phyloP scores from a whole-genome alignment of 805 yeast genomes.

The Pichia heedii region DNA sequence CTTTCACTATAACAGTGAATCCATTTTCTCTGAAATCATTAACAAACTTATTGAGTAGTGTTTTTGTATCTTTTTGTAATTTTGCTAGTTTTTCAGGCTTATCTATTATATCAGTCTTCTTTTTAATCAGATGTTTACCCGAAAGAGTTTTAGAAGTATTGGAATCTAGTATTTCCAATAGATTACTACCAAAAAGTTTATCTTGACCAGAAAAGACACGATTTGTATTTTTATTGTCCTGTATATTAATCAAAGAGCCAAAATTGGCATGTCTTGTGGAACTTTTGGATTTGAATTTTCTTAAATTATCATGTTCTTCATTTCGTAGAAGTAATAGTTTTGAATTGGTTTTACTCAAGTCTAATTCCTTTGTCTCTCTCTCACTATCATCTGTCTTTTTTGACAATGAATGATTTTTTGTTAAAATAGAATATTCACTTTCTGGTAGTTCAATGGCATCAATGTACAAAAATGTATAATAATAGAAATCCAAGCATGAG shows the following conservation, averaged over 20 bases:
- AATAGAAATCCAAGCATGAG: constrained; percentile 60
- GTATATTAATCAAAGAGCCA: constrained; percentile 75
- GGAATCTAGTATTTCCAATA: constrained; percentile 58
- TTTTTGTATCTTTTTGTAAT: constrained; percentile 13
- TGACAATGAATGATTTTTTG: not conserved
- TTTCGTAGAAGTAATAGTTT: constrained; percentile 44
- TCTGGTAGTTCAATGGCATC: constrained; percentile 21
- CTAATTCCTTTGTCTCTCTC: too few relatives aligned
- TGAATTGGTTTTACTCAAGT: constrained; percentile 11
- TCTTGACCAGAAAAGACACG: constrained; percentile 64
- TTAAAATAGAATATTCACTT: not conserved
- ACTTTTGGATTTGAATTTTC: constrained; percentile 15
- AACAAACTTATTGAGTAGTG: constrained; percentile 36
- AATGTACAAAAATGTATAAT: constrained; percentile 51
- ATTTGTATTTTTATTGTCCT: constrained; percentile 43
- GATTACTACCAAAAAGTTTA: constrained; percentile 33
- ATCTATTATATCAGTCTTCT: constrained; percentile 2
- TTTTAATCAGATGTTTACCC: constrained; percentile 35
- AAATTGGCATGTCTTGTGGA: constrained; percentile 72
- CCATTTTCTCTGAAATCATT: constrained; percentile 62
- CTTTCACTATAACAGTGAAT: constrained; percentile 53
- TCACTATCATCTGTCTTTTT: constrained; percentile 2
- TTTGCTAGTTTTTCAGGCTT: not conserved
- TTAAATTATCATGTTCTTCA: constrained; percentile 49
- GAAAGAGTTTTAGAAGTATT: constrained; percentile 34